Evolutionary conservation across 345 rosid species (phyloP), one percentile per base, ranked within the genome.

Genomic region (Physaria fendleri): DNA sequence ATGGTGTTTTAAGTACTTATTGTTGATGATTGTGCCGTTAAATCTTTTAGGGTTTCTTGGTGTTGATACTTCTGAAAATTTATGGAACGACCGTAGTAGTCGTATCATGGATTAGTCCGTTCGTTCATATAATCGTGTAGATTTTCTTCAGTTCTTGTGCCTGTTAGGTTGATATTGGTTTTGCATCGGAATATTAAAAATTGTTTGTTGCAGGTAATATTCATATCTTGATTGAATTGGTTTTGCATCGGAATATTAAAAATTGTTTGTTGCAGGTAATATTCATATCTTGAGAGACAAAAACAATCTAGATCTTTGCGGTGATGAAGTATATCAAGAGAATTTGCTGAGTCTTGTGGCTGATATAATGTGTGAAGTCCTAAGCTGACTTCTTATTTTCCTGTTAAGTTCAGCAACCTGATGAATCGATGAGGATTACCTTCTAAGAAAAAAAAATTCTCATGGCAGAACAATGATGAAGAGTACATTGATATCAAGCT

Each of bases 241-340:
- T 46, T 17, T 3, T n/a, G 52, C 32, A 46, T 24, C 48, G 11
- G 50, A 45, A 8, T 22, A 12, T 22, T 1, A 2, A 49, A 32
- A 20, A 16, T 30, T 7, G 44, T 44, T 20, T 32, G 15, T 20
- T 20, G 64, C 59, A 91, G 98, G 96, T 80, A 92, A 92, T 71
- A 71, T 84, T 72, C 96, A 88, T 39, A 77, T 88, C 48, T 62
- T 88, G 60, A 75, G 78, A 78, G 76, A 84, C 72, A 69, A 70
- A 47, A 72, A 84, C 67, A 76, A 67, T 41, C 77, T 82, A 64
- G 57, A 74, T 74, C 71, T 78, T 8, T n/a, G n/a, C n/a, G n/a
- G n/a, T 22, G 52, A 72, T 7, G 88, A 88, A 76, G 87, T 85
- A 55, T 79, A 95, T 8, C 87, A 82, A 76, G 88, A 81, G 79